Percentiles rank a stretch among this genome's conserved stretches.
Evolutionary conservation across 73 alveolate species (phyloP).

Genomic region (Paramecium tetraurelia): DNA sequence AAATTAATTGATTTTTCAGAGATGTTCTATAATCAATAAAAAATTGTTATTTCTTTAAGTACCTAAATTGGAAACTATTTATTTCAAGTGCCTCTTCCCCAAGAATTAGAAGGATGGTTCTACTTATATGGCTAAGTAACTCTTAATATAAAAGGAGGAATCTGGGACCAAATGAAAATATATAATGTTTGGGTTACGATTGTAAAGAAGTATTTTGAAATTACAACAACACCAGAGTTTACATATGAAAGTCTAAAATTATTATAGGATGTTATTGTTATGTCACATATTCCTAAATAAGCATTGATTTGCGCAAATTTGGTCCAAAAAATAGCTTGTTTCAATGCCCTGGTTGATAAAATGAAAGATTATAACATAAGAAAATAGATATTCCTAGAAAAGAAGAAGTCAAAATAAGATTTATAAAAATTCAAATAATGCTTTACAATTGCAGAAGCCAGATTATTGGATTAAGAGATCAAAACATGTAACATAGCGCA

Average conservation of each 20-base stretch:
- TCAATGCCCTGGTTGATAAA: neutral
- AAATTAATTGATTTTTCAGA: neutral
- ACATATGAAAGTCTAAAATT: constrained; percentile 37
- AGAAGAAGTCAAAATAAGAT: neutral
- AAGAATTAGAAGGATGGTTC: neutral
- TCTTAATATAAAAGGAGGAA: constrained; percentile 10
- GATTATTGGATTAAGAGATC: neutral
- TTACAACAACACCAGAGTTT: neutral
- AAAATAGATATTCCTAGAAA: neutral
- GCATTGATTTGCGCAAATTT: neutral
- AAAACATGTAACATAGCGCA: neutral
- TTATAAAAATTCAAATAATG: neutral
- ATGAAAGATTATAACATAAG: neutral
- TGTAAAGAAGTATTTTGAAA: neutral
- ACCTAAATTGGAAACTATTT: neutral
- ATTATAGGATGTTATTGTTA: neutral
- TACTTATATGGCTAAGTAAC: neutral
- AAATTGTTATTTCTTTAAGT: neutral
- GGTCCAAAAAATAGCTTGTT: neutral
- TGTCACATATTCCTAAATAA: neutral
- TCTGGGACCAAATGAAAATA: constrained; percentile 22
- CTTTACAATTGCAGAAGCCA: neutral
- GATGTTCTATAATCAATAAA: neutral
- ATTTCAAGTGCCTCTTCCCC: neutral
- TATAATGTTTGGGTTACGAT: neutral